Evolutionary conservation across 305 asterid species (phyloP), one percentile per base, ranked within the genome.

Genomic region (Andrographis paniculata): DNA sequence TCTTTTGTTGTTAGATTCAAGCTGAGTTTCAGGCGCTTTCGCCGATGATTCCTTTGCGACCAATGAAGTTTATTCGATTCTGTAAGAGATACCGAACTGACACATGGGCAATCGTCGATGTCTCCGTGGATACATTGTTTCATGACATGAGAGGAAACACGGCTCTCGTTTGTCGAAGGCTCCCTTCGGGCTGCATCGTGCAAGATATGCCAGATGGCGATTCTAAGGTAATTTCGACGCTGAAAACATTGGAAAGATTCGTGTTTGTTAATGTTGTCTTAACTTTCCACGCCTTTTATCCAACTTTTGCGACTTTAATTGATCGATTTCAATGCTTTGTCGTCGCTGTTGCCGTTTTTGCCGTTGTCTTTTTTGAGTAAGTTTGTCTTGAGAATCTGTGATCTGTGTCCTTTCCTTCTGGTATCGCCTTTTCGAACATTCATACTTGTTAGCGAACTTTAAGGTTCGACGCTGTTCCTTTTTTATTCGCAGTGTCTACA

Each of bases 71-170:
- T 68, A 46, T 82, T 41, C 91, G 94, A 27, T 79, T 68, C 67
- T 79, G 87, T 76, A 82, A 79, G 73, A 84, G 79, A 60, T 81
- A 72, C 9, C 69, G 75, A 27, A 79, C 76, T 27, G 81, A 70
- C 45, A 56, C 52, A 46, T 79, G 91, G 94, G 91, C 72, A 22
- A 76, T 82, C 28, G 94, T 82, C 40, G 94, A 82, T 41, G 72
- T 82, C 55, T 79, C 94, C 12, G 68, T 74, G 14, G 89, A 79
- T 16, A 1, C 69, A 40, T 52, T 75, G 13, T 63, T 63, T 46
- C 79, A 70, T 45, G 70, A 65, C 39, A 19, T 61, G 4, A 17
- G 47, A 37, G 59, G 50, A 13, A 63, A 42, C 42, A 13, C 42
- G 2, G 4, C 42, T n/a, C 5, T n/a, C 3, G 12, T 9, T 28